Conservation (phyloP, 495 filamentous ascomycete genomes). For the Paragyromitra xinjiangensis region DNA sequence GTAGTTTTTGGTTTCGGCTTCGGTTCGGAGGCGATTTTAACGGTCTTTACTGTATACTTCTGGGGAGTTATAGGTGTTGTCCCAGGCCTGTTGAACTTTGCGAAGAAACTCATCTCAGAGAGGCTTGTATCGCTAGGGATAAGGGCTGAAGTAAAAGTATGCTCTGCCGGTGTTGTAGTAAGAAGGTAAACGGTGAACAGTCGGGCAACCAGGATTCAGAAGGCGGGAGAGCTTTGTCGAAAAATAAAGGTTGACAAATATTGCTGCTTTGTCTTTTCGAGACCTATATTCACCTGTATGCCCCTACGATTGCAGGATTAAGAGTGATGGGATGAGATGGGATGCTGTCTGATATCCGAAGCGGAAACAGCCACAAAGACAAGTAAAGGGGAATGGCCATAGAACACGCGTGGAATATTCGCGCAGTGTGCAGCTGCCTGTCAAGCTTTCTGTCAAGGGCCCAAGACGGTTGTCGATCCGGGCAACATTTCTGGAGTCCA, state of each 20-base stretch:
- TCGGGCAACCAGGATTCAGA: neutral
- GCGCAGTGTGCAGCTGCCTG: constrained; percentile 3
- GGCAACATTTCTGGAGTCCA: neutral
- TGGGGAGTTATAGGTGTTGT: constrained; percentile 55
- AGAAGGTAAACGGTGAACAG: neutral
- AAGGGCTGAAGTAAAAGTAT: neutral
- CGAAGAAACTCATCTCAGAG: constrained; percentile 55
- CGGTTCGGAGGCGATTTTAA: constrained; percentile 45
- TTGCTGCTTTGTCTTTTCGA: neutral
- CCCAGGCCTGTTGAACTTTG: constrained; percentile 54
- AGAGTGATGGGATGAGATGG: constrained; percentile 31
- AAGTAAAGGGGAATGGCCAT: constrained; percentile 35
- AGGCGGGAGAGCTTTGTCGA: neutral
- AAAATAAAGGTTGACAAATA: neutral
- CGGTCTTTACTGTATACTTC: constrained; percentile 53
- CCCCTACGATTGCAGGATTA: neutral
- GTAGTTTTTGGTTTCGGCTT: constrained; percentile 21
- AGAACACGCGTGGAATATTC: constrained; percentile 24
- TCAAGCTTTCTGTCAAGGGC: neutral
- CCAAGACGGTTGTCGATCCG: neutral
- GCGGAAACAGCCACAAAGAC: neutral
- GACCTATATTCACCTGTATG: neutral
- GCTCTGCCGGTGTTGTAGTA: neutral
- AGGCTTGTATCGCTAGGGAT: constrained; percentile 11
- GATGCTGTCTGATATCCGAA: constrained; percentile 16